Percentiles rank a stretch among this genome's conserved stretches.
phyloP scores from a whole-genome alignment of 2,329 filamentous ascomycete genomes.

The Pestalotiopsis sp. region DNA sequence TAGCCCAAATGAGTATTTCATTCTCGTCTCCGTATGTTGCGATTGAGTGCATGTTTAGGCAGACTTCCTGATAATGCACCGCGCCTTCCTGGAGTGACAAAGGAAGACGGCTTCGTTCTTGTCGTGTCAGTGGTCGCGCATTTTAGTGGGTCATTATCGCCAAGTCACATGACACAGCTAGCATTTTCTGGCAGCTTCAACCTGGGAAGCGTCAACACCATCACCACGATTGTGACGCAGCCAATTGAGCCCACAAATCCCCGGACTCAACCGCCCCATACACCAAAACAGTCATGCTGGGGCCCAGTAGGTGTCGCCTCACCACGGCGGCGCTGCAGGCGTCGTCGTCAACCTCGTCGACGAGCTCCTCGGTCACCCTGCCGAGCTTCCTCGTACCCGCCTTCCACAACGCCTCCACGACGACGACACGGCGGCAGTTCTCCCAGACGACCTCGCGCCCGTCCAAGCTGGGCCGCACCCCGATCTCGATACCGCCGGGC shows the following conservation, averaged over 20 bases:
- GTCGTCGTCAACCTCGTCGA: conserved; percentile 33
- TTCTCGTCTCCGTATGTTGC: not conserved
- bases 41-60: not conserved
- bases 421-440: conserved; percentile 57
- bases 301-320: conserved; percentile 61
- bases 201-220: not conserved
- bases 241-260: conserved; percentile 18
- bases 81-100: not conserved
- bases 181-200: conserved; percentile 10
- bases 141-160: conserved; percentile 5
- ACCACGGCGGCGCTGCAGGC: conserved; percentile 55
- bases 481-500: conserved; percentile 79
- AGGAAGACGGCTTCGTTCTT: not conserved
- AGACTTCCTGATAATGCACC: not conserved
- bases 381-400: conserved; percentile 75
- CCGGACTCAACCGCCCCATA: conserved; percentile 1
- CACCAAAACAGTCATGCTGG: conserved; percentile 56
- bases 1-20: not conserved
- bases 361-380: conserved; percentile 46
- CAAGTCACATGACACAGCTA: conserved; percentile 14
- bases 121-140: not conserved
- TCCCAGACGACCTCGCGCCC: conserved; percentile 66
- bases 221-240: conserved; percentile 11
- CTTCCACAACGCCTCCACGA: conserved; percentile 52
- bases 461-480: conserved; percentile 85